Conservation (phyloP, 495 filamentous ascomycete genomes). For the Elaphomyces granulatus region DNA sequence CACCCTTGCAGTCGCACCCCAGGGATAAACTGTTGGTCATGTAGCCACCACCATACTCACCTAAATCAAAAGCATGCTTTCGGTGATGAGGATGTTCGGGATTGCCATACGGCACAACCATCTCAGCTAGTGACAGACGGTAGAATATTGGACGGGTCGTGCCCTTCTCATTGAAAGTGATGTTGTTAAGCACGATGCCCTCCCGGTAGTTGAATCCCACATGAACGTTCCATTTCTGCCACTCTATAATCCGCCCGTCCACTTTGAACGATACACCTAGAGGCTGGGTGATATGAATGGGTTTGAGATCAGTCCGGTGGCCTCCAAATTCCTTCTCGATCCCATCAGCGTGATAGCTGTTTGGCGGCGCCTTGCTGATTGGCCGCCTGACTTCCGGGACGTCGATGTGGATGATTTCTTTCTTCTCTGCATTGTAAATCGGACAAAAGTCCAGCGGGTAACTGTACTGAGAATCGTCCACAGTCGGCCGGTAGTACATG, state of each 20-base stretch:
- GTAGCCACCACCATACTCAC: constrained; percentile 88
- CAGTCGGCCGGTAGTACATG: constrained; percentile 85
- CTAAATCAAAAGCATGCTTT: constrained; percentile 89
- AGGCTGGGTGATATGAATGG: constrained; percentile 91
- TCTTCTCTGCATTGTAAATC: constrained; percentile 73
- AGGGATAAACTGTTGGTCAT: constrained; percentile 87
- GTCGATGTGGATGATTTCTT: constrained; percentile 79
- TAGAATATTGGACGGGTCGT: constrained; percentile 72
- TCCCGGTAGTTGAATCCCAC: constrained; percentile 96
- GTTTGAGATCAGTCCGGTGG: constrained; percentile 68
- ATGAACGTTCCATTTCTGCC: constrained; percentile 94
- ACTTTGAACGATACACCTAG: constrained; percentile 88
- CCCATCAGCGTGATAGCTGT: constrained; percentile 66
- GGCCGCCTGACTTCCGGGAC: constrained; percentile 68
- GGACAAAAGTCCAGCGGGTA: constrained; percentile 92
- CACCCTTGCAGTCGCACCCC: constrained; percentile 91
- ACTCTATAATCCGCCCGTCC: constrained; percentile 61
- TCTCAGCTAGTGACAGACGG: constrained; percentile 84
- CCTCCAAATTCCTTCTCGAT: constrained; percentile 57
- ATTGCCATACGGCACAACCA: constrained; percentile 94
- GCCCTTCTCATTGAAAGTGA: constrained; percentile 82
- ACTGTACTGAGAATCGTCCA: constrained; percentile 82
- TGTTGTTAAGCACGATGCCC: constrained; percentile 81
- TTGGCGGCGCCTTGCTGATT: constrained; percentile 54
- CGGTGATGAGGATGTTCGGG: constrained; percentile 85